phyloP scores from a whole-genome alignment of 805 yeast species.

The Brettanomyces nanus region DNA sequence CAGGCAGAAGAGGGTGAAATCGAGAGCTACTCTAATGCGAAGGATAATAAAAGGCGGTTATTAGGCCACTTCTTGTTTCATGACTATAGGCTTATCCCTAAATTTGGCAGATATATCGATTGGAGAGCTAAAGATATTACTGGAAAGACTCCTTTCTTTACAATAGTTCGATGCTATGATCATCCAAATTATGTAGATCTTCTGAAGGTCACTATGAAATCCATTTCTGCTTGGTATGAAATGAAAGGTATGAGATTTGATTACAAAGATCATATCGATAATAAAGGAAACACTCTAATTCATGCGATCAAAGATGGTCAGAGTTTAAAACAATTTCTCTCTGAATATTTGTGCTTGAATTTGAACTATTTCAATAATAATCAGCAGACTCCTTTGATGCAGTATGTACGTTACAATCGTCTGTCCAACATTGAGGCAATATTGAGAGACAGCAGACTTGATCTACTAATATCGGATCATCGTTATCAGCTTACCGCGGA shows the following conservation, averaged over 20 bases:
- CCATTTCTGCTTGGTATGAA: constrained; percentile 36
- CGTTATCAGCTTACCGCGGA: constrained; percentile 29
- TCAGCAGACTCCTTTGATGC: constrained; percentile 61
- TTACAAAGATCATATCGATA: constrained; percentile 60
- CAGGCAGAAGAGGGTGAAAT: constrained; percentile 37
- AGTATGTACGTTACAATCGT: constrained; percentile 62
- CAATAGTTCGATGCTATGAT: constrained; percentile 74
- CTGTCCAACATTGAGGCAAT: constrained; percentile 48
- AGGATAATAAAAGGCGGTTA: constrained; percentile 48
- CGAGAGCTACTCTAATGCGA: constrained; percentile 35
- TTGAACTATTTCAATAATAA: constrained; percentile 54
- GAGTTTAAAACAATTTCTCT: constrained; percentile 35
- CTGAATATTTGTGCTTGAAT: constrained; percentile 31
- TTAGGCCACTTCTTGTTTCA: constrained; percentile 71
- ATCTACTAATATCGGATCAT: constrained; percentile 28
- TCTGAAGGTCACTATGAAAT: constrained; percentile 36
- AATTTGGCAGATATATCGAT: constrained; percentile 50
- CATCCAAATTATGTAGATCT: constrained; percentile 51
- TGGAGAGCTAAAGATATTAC: constrained; percentile 63
- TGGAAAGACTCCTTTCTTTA: constrained; percentile 72
- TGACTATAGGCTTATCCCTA: constrained; percentile 39
- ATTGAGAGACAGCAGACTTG: constrained; percentile 40
- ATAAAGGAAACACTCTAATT: constrained; percentile 63
- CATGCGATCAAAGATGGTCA: constrained; percentile 53
- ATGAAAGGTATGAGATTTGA: constrained; percentile 27